Conservation (phyloP, 192 early-diverging fungal species). For the Gryganskiella cystojenkinii region DNA sequence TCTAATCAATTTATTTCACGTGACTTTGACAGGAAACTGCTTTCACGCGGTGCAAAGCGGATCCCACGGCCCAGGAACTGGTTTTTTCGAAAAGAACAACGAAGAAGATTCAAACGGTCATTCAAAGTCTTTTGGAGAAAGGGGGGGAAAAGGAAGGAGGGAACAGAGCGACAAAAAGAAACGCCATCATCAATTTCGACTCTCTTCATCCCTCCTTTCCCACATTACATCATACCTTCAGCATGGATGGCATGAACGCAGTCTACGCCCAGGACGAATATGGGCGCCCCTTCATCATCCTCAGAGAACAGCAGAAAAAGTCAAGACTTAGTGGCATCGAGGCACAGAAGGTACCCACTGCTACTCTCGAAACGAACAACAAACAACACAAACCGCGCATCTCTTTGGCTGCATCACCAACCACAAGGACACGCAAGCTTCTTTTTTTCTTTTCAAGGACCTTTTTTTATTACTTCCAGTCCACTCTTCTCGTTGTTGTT, state of each 20-base stretch:
- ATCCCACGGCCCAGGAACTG: too few species aligned
- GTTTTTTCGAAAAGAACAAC: too few species aligned
- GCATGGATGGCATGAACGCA: conserved; percentile 63
- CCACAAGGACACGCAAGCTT: background rate
- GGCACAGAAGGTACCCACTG: conserved; percentile 88
- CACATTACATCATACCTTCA: conserved; percentile 2
- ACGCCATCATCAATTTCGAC: background rate
- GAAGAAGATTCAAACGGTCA: too few species aligned
- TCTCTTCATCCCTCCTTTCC: conserved; percentile 8
- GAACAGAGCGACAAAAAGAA: too few species aligned
- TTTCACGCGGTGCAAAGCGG: too few species aligned
- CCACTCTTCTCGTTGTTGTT: too few species aligned
- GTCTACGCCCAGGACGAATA: conserved; percentile 98
- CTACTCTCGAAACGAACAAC: background rate
- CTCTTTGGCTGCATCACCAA: background rate
- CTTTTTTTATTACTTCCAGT: background rate
- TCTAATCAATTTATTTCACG: too few species aligned
- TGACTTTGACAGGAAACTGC: too few species aligned
- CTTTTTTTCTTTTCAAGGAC: background rate
- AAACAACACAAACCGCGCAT: background rate
- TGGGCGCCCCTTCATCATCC: conserved; percentile 98
- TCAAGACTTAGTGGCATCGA: conserved; percentile 90
- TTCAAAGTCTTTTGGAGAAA: too few species aligned
- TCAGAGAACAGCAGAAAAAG: conserved; percentile 96
- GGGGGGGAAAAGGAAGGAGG: too few species aligned